These are phyloP conservation scores for Venturia nashicola DNA, from an alignment of 2,329 filamentous ascomycete genomes.

Conservation along the genomic window DNA sequence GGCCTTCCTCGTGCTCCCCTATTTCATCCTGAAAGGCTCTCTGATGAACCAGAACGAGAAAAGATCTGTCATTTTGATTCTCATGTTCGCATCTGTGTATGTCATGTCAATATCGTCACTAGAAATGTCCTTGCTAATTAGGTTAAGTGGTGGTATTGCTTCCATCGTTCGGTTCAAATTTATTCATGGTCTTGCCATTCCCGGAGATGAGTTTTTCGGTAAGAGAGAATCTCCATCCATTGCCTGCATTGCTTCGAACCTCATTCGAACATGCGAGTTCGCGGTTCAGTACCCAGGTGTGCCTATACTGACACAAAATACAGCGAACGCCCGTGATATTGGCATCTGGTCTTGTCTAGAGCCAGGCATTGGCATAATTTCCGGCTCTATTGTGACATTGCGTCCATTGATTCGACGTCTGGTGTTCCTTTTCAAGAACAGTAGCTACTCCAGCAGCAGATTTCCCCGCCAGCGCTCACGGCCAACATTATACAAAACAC, in stretches of 20 bases:
- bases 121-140: background rate
- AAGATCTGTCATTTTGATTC: background rate
- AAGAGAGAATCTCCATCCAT: background rate
- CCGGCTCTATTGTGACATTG: slow-evolving; percentile 2
- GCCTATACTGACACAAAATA: background rate
- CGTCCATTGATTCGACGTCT: background rate
- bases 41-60: slow-evolving; percentile 1
- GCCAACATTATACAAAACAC: background rate
- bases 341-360: slow-evolving; percentile 8
- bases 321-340: background rate
- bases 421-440: background rate
- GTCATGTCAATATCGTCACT: background rate
- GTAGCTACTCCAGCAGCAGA: background rate
- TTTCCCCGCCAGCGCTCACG: background rate
- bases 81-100: slow-evolving; percentile 2
- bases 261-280: background rate
- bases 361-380: slow-evolving; percentile 6
- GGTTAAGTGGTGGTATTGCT: background rate
- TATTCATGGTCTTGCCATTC: background rate
- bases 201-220: background rate
- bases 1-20: background rate
- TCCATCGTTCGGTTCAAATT: slow-evolving; percentile 4
- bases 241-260: background rate
- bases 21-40: background rate
- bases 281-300: background rate